Base-by-base conservation (phyloP, 345 rosid genomes). In the Euphorbia pulcherrima region DNA sequence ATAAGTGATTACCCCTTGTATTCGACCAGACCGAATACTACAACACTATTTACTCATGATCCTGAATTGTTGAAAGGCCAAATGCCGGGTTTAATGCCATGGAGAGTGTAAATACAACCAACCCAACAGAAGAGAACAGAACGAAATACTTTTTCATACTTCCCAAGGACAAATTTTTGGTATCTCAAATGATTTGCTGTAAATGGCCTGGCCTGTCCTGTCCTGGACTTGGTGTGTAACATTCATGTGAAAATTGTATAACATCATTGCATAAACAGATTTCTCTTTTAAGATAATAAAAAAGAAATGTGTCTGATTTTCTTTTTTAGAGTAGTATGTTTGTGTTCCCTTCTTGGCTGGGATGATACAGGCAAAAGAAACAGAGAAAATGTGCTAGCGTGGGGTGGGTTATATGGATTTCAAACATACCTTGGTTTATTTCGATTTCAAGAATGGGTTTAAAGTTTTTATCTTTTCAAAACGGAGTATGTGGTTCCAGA, bases 1-100 rank as follows among this genome's bases (percentile, higher is more conserved):
- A 47, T 79, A 12, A 76, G 77, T 2, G 96, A 91, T 66, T 82
- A 79, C 78, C 67, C 86, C 2, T 72, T 81, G 29, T 77, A 83
- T 67, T 82, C 90, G 17, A 54, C 30, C 62, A 86, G 87, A 59
- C 64, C 79, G 60, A 81, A 75, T 68, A 62, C n/a, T n/a, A n/a
- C n/a, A n/a, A n/a, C 70, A 24, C 59, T 64, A 50, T 81, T 73
- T 70, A 39, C 68, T 37, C 80, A 68, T 18, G 86, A 83, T 68
- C 78, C 50, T 68, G 88, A 87, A 62, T 53, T 71, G 30, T 72
- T 82, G 40, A 82, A 76, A 74, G 40, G 75, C 16, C 93, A 77
- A 70, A 78, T 85, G 6, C 84, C 88, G 0, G 81, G 79, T 5
- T 65, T 83, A 67, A 75, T 88, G 8, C 80, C 88, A 47, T 86